Evolutionary conservation across 2,329 filamentous ascomycete species (phyloP).

Genomic region (Cryphonectria nitschkei): DNA sequence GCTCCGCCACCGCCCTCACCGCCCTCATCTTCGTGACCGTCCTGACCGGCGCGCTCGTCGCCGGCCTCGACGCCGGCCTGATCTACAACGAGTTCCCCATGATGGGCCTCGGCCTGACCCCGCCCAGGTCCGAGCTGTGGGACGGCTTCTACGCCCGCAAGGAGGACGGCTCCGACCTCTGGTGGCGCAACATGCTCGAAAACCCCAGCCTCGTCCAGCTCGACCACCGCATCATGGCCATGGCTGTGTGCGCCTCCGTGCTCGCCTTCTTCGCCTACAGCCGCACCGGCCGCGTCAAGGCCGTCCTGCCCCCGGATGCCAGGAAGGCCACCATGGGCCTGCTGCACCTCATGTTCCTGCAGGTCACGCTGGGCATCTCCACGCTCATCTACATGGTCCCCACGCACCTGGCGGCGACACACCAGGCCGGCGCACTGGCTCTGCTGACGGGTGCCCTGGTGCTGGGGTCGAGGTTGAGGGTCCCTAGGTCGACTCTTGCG

Average conservation of each 20-base stretch:
- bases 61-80: slow-evolving; percentile 90
- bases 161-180: slow-evolving; percentile 78
- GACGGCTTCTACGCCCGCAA: slow-evolving; percentile 83
- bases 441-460: slow-evolving; percentile 82
- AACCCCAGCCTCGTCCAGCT: slow-evolving; percentile 96
- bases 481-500: slow-evolving; percentile 67
- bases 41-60: slow-evolving; percentile 92
- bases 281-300: slow-evolving; percentile 62
- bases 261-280: slow-evolving; percentile 81
- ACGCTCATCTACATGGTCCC: slow-evolving; percentile 96
- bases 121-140: slow-evolving; percentile 81
- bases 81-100: slow-evolving; percentile 99
- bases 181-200: slow-evolving; percentile 97
- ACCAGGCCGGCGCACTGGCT: slow-evolving; percentile 88
- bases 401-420: slow-evolving; percentile 81
- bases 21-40: slow-evolving; percentile 84
- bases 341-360: slow-evolving; percentile 79
- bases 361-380: slow-evolving; percentile 84
- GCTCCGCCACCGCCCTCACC: slow-evolving; percentile 71
- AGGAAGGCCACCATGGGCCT: slow-evolving; percentile 75
- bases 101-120: slow-evolving; percentile 85
- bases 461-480: slow-evolving; percentile 75
- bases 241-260: slow-evolving; percentile 82
- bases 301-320: slow-evolving; percentile 65
- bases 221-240: slow-evolving; percentile 90